A percentile compares a stretch with the other conserved stretches of the same genome.
Conservation (phyloP, 163 green algal species). For the Scenedesmus sp. region DNA sequence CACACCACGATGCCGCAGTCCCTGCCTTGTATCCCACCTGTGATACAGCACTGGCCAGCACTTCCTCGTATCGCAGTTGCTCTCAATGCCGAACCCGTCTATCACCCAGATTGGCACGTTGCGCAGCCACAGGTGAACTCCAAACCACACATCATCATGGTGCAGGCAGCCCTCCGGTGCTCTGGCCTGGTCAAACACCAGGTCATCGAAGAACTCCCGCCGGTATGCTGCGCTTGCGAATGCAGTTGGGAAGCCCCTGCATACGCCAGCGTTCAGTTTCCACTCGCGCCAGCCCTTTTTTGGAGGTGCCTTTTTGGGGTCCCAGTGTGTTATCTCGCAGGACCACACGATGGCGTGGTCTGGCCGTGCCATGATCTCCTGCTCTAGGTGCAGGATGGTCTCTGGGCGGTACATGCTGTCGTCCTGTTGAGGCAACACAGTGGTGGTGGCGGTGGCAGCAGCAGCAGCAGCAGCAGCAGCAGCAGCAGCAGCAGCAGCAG, state of each 20-base stretch:
- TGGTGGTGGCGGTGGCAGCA: not conserved
- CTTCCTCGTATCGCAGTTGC: not conserved
- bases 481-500: not conserved
- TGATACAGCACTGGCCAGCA: conserved; percentile 6
- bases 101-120: not conserved
- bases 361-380: not conserved
- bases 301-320: not conserved
- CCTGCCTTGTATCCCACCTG: not conserved
- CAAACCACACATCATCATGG: conserved; percentile 9
- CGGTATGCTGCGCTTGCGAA: conserved; percentile 16
- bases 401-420: not conserved
- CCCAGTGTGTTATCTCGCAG: conserved; percentile 10
- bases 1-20: too few relatives aligned
- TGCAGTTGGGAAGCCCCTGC: not conserved
- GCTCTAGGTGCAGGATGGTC: not conserved
- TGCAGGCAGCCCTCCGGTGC: not conserved
- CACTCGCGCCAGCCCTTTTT: not conserved
- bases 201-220: conserved; percentile 6
- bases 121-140: conserved; percentile 2
- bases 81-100: not conserved
- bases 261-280: not conserved
- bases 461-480: not conserved
- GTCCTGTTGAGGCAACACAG: not conserved
- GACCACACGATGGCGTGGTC: not conserved
- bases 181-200: not conserved